Evolutionary conservation across 2,329 filamentous ascomycete species (phyloP).

Genomic region (Fusarium anthophilum): DNA sequence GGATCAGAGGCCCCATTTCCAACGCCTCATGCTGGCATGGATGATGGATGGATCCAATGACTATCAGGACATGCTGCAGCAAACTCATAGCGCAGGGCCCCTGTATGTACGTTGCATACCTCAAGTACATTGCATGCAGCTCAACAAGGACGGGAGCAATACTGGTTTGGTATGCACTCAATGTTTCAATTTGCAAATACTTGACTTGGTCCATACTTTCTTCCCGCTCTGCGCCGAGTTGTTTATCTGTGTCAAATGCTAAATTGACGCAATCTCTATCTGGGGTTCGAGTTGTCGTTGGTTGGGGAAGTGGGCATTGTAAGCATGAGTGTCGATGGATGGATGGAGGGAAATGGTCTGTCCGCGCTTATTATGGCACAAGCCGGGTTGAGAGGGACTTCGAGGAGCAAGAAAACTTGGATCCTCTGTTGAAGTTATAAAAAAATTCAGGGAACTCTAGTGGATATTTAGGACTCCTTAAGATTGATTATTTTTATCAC

Average conservation of each 20-base stretch:
- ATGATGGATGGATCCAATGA: constrained; percentile 7
- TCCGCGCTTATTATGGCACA: constrained; percentile 4
- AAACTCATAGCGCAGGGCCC: not conserved
- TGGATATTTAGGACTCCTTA: not conserved
- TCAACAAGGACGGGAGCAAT: not conserved
- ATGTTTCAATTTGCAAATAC: not conserved
- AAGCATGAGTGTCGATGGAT: constrained; percentile 5
- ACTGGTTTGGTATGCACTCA: not conserved
- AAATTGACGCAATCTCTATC: not conserved
- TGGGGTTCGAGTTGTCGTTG: not conserved
- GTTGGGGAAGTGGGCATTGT: constrained; percentile 12
- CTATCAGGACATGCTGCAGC: constrained; percentile 10
- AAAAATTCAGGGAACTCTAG: not conserved
- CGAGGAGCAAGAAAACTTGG: not conserved
- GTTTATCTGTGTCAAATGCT: not conserved
- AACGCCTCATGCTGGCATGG: not conserved
- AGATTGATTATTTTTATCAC: not conserved
- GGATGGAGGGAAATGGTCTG: not conserved
- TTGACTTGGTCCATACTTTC: not conserved
- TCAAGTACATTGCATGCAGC: not conserved
- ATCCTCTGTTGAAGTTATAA: not conserved
- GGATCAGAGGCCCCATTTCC: constrained; percentile 7
- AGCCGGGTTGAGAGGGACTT: not conserved
- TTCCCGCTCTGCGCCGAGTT: not conserved
- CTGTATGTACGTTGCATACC: not conserved